A percentile compares a stretch with the other conserved stretches of the same genome.
Evolutionary conservation across 805 yeast genomes (phyloP).

Genomic region (Sugiyamaella marilandica): DNA sequence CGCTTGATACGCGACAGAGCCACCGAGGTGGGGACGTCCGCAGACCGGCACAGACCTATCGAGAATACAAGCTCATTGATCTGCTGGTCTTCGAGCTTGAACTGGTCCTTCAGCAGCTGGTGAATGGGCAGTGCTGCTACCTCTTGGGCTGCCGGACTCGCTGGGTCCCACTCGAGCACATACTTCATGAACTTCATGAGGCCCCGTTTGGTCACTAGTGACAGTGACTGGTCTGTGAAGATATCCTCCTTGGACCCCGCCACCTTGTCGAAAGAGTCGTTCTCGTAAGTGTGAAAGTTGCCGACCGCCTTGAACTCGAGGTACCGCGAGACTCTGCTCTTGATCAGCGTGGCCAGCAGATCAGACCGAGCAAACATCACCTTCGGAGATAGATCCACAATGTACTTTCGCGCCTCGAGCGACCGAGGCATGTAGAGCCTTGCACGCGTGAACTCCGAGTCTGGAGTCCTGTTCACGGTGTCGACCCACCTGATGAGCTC

Average conservation of each 20-base stretch:
- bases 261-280: slow-evolving; percentile 82
- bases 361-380: slow-evolving; percentile 89
- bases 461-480: slow-evolving; percentile 46
- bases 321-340: slow-evolving; percentile 84
- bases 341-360: slow-evolving; percentile 67
- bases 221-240: slow-evolving; percentile 78
- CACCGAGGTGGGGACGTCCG: slow-evolving; percentile 58
- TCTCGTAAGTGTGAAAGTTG: slow-evolving; percentile 89
- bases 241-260: slow-evolving; percentile 87
- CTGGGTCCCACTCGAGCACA: slow-evolving; percentile 52
- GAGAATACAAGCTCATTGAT: slow-evolving; percentile 79
- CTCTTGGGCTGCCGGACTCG: slow-evolving; percentile 37
- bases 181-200: slow-evolving; percentile 91
- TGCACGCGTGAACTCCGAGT: slow-evolving; percentile 58
- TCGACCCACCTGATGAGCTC: slow-evolving; percentile 81
- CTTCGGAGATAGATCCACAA: slow-evolving; percentile 83
- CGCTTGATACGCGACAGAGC: slow-evolving; percentile 81
- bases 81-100: slow-evolving; percentile 69
- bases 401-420: slow-evolving; percentile 67
- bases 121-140: slow-evolving; percentile 57
- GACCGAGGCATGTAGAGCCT: slow-evolving; percentile 71
- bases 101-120: slow-evolving; percentile 56
- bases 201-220: slow-evolving; percentile 70
- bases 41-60: slow-evolving; percentile 69
- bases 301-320: slow-evolving; percentile 87